Conservation (phyloP, 768 basidiomycete species). For the Boletus pseudo-olivaceus region DNA sequence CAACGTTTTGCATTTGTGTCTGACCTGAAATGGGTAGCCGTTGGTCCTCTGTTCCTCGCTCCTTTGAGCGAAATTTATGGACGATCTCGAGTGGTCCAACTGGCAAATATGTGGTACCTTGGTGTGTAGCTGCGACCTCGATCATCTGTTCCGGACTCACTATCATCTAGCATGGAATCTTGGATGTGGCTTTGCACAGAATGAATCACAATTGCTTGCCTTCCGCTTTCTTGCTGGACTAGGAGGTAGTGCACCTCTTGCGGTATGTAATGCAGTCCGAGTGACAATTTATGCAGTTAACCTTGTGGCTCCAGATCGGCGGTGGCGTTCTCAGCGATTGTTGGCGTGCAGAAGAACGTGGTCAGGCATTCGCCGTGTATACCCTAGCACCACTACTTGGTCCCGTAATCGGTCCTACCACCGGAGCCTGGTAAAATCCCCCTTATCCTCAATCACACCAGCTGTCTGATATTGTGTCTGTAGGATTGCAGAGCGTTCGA, state of each 20-base stretch:
- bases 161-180: conserved; percentile 52
- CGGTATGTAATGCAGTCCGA: conserved; percentile 28
- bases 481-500: conserved; percentile 54
- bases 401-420: conserved; percentile 59
- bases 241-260: conserved; percentile 68
- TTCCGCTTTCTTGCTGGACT: conserved; percentile 70
- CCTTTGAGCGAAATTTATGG: conserved; percentile 74
- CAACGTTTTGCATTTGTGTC: not conserved
- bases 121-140: conserved; percentile 34
- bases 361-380: conserved; percentile 60
- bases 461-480: conserved; percentile 3
- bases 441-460: not conserved
- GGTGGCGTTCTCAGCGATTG: conserved; percentile 64
- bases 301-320: conserved; percentile 41
- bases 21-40: conserved; percentile 1
- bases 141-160: not conserved
- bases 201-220: conserved; percentile 52
- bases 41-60: conserved; percentile 43
- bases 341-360: conserved; percentile 61
- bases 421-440: conserved; percentile 51
- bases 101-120: conserved; percentile 63
- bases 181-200: conserved; percentile 61
- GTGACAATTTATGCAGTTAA: not conserved
- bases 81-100: conserved; percentile 56
- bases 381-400: conserved; percentile 65